Conservation (phyloP, 441 rosid genomes). For the Gossypium schwendimanii region DNA sequence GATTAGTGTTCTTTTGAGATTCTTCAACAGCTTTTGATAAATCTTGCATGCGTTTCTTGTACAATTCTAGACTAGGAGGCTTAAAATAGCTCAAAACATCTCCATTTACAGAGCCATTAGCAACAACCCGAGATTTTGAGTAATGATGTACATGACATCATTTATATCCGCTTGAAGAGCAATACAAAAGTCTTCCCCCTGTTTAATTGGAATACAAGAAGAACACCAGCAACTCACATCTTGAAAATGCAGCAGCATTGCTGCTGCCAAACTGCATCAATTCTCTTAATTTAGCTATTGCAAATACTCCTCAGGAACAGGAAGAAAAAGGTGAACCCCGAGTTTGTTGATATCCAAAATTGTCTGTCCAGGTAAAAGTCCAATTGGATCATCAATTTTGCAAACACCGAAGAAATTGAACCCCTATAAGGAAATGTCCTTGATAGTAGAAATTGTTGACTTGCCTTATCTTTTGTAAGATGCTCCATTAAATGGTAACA, state of each 20-base stretch:
- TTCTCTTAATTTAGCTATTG: slow-evolving; percentile 93
- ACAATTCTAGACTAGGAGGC: slow-evolving; percentile 48
- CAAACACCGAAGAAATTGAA: slow-evolving; percentile 86
- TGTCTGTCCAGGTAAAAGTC: slow-evolving; percentile 87
- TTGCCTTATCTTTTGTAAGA: slow-evolving; percentile 83
- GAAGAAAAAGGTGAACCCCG: slow-evolving; percentile 97
- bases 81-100: slow-evolving; percentile 54
- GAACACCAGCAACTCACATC: slow-evolving; percentile 99
- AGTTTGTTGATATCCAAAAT: slow-evolving; percentile 91
- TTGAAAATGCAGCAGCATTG: slow-evolving; percentile 94
- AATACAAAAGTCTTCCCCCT: slow-evolving; percentile 99
- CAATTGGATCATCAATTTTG: slow-evolving; percentile 98
- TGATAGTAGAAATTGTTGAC: slow-evolving; percentile 84
- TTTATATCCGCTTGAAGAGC: slow-evolving; percentile 97
- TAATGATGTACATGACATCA: slow-evolving; percentile 93
- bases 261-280: slow-evolving; percentile 99
- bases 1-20: slow-evolving; percentile 57
- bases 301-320: slow-evolving; percentile 91
- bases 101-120: slow-evolving; percentile 58
- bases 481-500: slow-evolving; percentile 86
- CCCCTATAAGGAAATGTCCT: slow-evolving; percentile 84
- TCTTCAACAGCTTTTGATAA: slow-evolving; percentile 76
- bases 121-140: slow-evolving; percentile 78
- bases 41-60: slow-evolving; percentile 74
- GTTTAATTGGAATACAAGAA: slow-evolving; percentile 81